These are phyloP conservation scores for Porphyrellus cyaneotinctus DNA, from an alignment of 768 basidiomycete genomes.

Conservation along the genomic window DNA sequence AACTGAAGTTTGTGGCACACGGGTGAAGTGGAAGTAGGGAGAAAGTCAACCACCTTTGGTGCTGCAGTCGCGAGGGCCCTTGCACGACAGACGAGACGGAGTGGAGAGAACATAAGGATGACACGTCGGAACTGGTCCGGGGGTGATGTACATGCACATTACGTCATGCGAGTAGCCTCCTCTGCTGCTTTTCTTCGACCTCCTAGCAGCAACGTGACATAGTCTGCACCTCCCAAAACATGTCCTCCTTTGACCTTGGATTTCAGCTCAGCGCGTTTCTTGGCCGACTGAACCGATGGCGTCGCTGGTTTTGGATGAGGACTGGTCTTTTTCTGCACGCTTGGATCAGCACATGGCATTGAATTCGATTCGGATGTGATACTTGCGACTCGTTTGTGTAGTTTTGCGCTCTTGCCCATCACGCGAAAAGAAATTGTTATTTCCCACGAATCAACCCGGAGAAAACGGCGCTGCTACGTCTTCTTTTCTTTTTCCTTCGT, in stretches of 20 bases:
- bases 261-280: constrained; percentile 28
- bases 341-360: not conserved
- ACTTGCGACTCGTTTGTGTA: constrained; percentile 34
- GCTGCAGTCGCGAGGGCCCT: constrained; percentile 15
- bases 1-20: constrained; percentile 69
- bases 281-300: constrained; percentile 20
- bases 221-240: constrained; percentile 73
- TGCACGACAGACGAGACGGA: constrained; percentile 1
- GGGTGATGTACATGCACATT: constrained; percentile 5
- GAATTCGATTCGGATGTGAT: not conserved
- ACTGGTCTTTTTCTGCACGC: constrained; percentile 25
- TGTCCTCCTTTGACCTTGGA: constrained; percentile 33
- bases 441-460: constrained; percentile 33
- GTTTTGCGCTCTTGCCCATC: constrained; percentile 38
- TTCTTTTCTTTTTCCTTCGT: constrained; percentile 10
- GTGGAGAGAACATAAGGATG: constrained; percentile 14
- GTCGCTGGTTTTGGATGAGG: constrained; percentile 3
- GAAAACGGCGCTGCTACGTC: not conserved
- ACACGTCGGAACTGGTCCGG: constrained; percentile 20
- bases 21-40: constrained; percentile 50
- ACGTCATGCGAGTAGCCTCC: constrained; percentile 53
- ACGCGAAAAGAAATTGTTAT: too few relatives aligned
- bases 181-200: constrained; percentile 61
- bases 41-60: constrained; percentile 31
- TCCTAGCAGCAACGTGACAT: constrained; percentile 68